A percentile compares a stretch with the other conserved stretches of the same genome.
These are phyloP conservation scores for Ascoidea rubescens DNA, from an alignment of 805 yeast genomes.

Conservation along the genomic window DNA sequence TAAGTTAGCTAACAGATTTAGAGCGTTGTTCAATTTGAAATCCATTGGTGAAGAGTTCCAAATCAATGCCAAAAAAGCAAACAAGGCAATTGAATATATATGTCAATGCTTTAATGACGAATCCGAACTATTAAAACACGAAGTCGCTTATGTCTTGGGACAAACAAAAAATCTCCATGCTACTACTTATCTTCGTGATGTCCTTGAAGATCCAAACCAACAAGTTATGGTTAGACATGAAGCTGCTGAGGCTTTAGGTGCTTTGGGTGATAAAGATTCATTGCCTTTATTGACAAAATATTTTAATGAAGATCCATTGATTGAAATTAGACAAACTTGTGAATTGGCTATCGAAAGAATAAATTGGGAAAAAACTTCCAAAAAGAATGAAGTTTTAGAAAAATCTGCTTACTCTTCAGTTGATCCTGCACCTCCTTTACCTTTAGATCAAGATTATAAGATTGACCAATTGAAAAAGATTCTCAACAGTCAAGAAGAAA, in stretches of 20 bases:
- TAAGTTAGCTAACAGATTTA: conserved; percentile 74
- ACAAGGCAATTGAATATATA: conserved; percentile 64
- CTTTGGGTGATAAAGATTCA: conserved; percentile 72
- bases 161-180: conserved; percentile 80
- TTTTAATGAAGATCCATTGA: conserved; percentile 56
- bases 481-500: conserved; percentile 61
- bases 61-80: conserved; percentile 37
- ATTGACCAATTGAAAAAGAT: conserved; percentile 51
- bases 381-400: conserved; percentile 58
- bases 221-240: conserved; percentile 97
- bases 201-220: conserved; percentile 53
- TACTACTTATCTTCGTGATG: conserved; percentile 61
- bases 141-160: conserved; percentile 93
- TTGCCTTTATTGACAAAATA: conserved; percentile 52
- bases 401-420: conserved; percentile 71
- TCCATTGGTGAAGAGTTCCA: conserved; percentile 67
- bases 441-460: conserved; percentile 44
- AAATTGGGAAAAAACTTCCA: conserved; percentile 59
- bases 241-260: conserved; percentile 98
- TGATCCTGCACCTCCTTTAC: conserved; percentile 97
- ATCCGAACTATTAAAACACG: conserved; percentile 89
- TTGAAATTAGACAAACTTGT: conserved; percentile 93
- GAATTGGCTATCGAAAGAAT: conserved; percentile 94
- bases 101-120: conserved; percentile 71
- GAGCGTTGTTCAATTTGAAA: conserved; percentile 88